phyloP scores from a whole-genome alignment of 805 yeast species.

The Metschnikowia anglica region DNA sequence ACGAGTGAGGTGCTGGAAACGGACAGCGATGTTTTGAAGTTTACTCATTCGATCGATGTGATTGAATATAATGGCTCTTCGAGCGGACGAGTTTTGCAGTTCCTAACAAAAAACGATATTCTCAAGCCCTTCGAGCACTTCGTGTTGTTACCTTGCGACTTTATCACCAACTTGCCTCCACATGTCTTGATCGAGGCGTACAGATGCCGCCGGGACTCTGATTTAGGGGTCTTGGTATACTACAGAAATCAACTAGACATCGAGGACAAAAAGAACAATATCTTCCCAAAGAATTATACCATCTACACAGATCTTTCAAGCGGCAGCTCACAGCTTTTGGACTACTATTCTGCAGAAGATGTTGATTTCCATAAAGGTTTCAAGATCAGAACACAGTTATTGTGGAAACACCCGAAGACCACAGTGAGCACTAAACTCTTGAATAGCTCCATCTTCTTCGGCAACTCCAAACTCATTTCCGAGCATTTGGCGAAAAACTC shows the following conservation, averaged over 20 bases:
- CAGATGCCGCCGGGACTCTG: constrained; percentile 64
- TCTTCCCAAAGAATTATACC: constrained; percentile 65
- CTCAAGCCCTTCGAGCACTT: constrained; percentile 43
- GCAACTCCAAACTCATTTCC: constrained; percentile 46
- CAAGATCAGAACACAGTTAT: constrained; percentile 77
- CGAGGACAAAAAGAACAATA: constrained; percentile 65
- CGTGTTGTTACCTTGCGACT: constrained; percentile 91
- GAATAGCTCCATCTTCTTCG: constrained; percentile 63
- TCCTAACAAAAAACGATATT: constrained; percentile 42
- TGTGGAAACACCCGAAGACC: constrained; percentile 83
- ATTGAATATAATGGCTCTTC: constrained; percentile 25
- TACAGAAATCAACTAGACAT: constrained; percentile 73
- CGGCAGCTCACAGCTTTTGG: constrained; percentile 57
- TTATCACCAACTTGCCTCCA: constrained; percentile 89
- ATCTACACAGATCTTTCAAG: constrained; percentile 52
- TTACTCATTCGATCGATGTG: constrained; percentile 26
- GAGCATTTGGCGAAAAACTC: constrained; percentile 45
- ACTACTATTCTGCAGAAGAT: constrained; percentile 65
- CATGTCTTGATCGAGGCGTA: constrained; percentile 82
- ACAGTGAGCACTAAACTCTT: constrained; percentile 73
- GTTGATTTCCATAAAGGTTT: constrained; percentile 72
- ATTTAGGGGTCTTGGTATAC: constrained; percentile 72
- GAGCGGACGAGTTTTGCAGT: constrained; percentile 64
- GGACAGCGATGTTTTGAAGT: constrained; percentile 18
- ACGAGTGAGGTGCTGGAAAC: constrained; percentile 18